Evolutionary conservation across 176 grass and related monocot species (phyloP).

Genomic region (Melocanna baccifera): DNA sequence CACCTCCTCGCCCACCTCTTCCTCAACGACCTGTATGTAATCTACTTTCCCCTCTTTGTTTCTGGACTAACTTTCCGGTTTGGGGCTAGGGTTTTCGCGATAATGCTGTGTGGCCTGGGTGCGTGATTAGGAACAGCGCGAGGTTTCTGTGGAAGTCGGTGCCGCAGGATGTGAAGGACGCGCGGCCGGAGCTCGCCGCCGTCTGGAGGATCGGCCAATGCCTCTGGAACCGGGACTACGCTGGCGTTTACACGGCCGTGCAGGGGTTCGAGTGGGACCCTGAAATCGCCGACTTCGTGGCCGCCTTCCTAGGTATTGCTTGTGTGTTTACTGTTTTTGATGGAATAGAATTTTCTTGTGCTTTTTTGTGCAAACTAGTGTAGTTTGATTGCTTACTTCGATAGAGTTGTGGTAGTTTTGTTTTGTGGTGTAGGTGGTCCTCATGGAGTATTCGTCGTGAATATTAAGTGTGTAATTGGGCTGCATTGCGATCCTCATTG

Average conservation of each 20-base stretch:
- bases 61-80: neutral
- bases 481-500: neutral
- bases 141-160: slow-evolving; percentile 84
- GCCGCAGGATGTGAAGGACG: slow-evolving; percentile 74
- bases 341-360: neutral
- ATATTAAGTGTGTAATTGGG: neutral
- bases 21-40: slow-evolving; percentile 62
- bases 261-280: slow-evolving; percentile 67
- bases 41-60: neutral
- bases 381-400: neutral
- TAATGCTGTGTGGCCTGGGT: neutral
- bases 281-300: slow-evolving; percentile 52
- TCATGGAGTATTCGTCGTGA: neutral
- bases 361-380: neutral
- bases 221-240: slow-evolving; percentile 78
- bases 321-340: neutral
- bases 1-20: slow-evolving; percentile 84
- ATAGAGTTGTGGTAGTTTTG: neutral
- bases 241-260: slow-evolving; percentile 57
- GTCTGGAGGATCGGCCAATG: slow-evolving; percentile 83
- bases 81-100: slow-evolving; percentile 7
- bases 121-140: slow-evolving; percentile 64
- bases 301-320: slow-evolving; percentile 61
- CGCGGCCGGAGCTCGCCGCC: slow-evolving; percentile 57
- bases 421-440: neutral